These are phyloP conservation scores for Capsicum pubescens DNA, from an alignment of 257 asterid species.

Conservation along the genomic window DNA sequence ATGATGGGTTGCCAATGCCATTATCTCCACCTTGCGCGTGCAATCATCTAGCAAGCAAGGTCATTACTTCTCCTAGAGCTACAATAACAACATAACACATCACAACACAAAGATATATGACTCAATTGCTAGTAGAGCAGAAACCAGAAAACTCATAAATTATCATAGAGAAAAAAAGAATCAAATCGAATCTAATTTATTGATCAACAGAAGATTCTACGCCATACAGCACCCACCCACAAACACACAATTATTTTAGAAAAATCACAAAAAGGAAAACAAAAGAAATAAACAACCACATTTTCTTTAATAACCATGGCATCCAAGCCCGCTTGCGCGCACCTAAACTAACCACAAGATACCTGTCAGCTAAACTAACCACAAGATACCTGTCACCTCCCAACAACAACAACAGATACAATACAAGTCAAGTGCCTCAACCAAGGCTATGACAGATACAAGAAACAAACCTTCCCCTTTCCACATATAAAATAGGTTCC, in stretches of 20 bases:
- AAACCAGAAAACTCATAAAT: background rate
- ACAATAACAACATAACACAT: conserved; percentile 18
- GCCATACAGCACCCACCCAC: background rate
- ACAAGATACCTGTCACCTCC: too few species aligned
- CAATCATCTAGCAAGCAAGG: conserved; percentile 39
- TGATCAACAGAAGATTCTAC: too few species aligned
- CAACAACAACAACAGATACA: too few species aligned
- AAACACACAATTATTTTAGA: background rate
- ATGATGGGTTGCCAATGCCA: conserved; percentile 62
- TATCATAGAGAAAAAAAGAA: background rate
- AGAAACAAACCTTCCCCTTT: background rate
- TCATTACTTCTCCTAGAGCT: conserved; percentile 33
- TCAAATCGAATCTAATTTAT: background rate
- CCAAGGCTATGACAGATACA: background rate
- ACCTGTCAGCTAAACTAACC: too few species aligned
- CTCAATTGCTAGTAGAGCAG: background rate
- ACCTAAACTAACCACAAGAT: too few species aligned
- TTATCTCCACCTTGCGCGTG: conserved; percentile 45
- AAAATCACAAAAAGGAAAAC: background rate
- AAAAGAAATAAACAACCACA: background rate
- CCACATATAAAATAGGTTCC: background rate
- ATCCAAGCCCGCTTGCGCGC: too few species aligned
- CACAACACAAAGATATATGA: conserved; percentile 30
- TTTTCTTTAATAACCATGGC: too few species aligned
- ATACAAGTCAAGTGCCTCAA: too few species aligned